Percentiles rank a stretch among this genome's conserved stretches.
phyloP scores from a whole-genome alignment of 2,329 filamentous ascomycete genomes.

The Phialophora macrospora region DNA sequence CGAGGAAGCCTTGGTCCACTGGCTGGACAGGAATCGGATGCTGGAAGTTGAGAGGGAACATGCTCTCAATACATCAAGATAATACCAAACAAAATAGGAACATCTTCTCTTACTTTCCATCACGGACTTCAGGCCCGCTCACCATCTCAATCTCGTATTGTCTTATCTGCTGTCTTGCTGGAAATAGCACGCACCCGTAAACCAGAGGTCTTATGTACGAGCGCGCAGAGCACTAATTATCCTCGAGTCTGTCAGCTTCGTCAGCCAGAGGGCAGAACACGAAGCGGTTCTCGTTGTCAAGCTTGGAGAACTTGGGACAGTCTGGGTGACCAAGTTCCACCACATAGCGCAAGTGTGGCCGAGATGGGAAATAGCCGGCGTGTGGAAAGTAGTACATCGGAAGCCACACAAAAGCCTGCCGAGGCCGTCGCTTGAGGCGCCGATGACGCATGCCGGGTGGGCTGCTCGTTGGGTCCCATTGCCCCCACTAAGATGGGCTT shows the following conservation, averaged over 20 bases:
- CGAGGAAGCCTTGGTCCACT: slow-evolving; percentile 47
- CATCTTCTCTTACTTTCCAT: slow-evolving; percentile 27
- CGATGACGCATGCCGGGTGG: slow-evolving; percentile 4
- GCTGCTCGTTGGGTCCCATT: background rate
- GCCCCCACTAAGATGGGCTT: slow-evolving; percentile 11
- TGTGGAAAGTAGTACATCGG: background rate
- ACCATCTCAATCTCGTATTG: background rate
- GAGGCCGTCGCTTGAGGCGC: slow-evolving; percentile 8
- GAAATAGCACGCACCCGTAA: background rate
- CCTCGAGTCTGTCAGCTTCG: background rate
- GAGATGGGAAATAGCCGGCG: background rate
- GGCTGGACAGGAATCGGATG: slow-evolving; percentile 55
- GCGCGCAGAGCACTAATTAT: background rate
- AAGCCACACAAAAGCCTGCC: background rate
- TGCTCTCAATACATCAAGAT: slow-evolving; percentile 46
- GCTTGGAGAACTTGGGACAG: background rate
- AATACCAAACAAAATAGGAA: slow-evolving; percentile 44
- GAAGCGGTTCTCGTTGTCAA: background rate
- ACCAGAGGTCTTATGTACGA: background rate
- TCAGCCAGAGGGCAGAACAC: background rate
- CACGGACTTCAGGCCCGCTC: background rate
- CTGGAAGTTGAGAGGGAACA: slow-evolving; percentile 44
- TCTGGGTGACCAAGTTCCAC: background rate
- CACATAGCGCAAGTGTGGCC: background rate
- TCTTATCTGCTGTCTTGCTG: background rate